phyloP scores from a whole-genome alignment of 2,329 filamentous ascomycete genomes.

The Fusarium keratoplasticum region DNA sequence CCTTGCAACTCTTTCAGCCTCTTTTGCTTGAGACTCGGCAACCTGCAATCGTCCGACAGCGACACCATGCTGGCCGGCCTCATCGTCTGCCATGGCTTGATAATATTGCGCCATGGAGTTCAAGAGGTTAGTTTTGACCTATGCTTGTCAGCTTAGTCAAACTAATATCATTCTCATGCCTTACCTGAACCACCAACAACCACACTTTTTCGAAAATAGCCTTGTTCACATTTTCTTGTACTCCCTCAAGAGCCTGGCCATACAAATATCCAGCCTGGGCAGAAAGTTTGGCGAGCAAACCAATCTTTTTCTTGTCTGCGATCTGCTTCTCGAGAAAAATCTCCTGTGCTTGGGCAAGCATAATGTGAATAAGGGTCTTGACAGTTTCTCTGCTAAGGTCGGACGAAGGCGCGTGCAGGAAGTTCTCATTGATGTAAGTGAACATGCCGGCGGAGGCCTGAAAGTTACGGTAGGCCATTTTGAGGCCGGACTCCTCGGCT shows the following conservation, averaged over 20 bases:
- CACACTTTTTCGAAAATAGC: constrained; percentile 96
- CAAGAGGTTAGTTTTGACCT: constrained; percentile 85
- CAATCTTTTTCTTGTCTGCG: constrained; percentile 91
- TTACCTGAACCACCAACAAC: constrained; percentile 83
- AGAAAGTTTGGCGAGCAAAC: constrained; percentile 90
- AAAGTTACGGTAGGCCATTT: constrained; percentile 97
- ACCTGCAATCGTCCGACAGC: constrained; percentile 86
- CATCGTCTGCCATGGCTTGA: constrained; percentile 90
- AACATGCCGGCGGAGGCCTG: constrained; percentile 99
- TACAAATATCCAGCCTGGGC: constrained; percentile 93
- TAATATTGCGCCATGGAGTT: constrained; percentile 91
- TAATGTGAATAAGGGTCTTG: constrained; percentile 91
- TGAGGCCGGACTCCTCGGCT: constrained; percentile 90
- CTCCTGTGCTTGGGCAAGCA: constrained; percentile 95
- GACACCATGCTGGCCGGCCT: constrained; percentile 86
- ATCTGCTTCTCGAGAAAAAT: constrained; percentile 98
- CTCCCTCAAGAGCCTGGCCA: constrained; percentile 85
- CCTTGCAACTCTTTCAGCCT: constrained; percentile 80
- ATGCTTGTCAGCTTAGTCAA: constrained; percentile 28
- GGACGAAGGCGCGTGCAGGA: constrained; percentile 95
- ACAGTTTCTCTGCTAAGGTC: constrained; percentile 96
- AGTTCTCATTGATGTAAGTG: constrained; percentile 99
- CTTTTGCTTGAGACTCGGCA: constrained; percentile 81
- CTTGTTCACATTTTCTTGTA: constrained; percentile 91
- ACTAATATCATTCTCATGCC: constrained; percentile 35